Base-by-base conservation (phyloP, 306 rosid genomes). In the Lagenaria siceraria region DNA sequence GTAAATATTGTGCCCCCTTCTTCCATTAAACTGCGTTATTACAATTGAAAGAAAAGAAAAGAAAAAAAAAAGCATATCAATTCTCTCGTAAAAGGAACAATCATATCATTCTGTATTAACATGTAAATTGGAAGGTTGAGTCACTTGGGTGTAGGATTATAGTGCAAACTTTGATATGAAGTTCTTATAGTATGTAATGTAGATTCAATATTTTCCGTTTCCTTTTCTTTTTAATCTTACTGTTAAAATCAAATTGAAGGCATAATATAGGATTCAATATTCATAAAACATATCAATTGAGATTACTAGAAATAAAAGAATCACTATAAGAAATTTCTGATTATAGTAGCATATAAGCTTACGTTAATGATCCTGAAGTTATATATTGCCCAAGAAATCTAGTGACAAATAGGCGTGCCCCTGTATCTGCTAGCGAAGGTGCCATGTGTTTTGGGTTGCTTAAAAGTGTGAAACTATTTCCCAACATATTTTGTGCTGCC, bases 361-460 rank as follows among this genome's bases (percentile, higher is more conserved):
- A 94, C 98, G 52, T 87, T 84, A 94, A 81, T 81, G 87, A 86
- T 73, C 98, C 98, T 5, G 88, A 80, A 27, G 87, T 86, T 59
- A 94, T 82, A 80, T 69, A 88, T 52, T 22, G 78, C 65, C 84
- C 71, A 49, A 94, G 87, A 81, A 94, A 94, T 80, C 96, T 84
- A 51, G 91, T 84, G 42, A 87, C 89, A 21, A 89, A 89, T 69
- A 88, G 81, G 29, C 95, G 92, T 6, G 95, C 96, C 25, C 88
- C 98, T 9, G 84, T 84, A 87, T 94, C 97, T 43, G 74, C 79
- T 81, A 92, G 82, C 35, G 97, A 94, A 22, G 91, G 97, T 54
- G 83, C 96, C 98, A 94, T 91, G 82, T 86, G 93, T 83, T 90
- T 91, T 12, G 98, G 96, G 72, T 94, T 87, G 82, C 86, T 83